Percentiles rank a stretch among this genome's conserved stretches.
phyloP scores from a whole-genome alignment of 225 moss, liverwort and hornwort species.

The Thuidium tamariscinum region DNA sequence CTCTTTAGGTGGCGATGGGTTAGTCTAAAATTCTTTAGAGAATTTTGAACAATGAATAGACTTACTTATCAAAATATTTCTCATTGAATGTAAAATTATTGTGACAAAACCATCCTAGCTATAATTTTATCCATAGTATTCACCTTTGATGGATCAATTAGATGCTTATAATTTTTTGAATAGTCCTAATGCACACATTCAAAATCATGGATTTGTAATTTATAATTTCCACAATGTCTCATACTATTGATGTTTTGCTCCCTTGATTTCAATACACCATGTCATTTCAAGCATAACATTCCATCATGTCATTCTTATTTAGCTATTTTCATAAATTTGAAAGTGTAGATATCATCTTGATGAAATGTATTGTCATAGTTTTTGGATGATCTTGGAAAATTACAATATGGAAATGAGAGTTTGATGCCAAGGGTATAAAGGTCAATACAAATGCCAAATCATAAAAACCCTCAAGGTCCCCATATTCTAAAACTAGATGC shows the following conservation, averaged over 20 bases:
- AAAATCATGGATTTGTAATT: background rate
- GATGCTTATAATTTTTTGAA: background rate
- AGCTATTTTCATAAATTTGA: background rate
- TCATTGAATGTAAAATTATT: background rate
- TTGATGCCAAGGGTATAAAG: background rate
- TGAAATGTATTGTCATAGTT: background rate
- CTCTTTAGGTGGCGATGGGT: too few species aligned
- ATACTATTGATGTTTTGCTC: fast-evolving
- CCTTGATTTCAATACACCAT: background rate
- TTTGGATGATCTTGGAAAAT: fast-evolving
- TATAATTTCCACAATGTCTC: background rate
- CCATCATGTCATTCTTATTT: background rate
- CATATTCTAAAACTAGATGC: background rate
- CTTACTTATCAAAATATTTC: background rate
- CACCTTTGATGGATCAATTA: background rate
- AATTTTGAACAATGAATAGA: background rate
- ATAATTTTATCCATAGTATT: background rate
- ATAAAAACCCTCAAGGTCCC: background rate
- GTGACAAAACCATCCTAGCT: background rate
- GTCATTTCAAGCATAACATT: background rate
- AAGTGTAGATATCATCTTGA: background rate
- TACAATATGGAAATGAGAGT: background rate
- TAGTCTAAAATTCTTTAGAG: background rate
- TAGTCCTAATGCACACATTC: background rate
- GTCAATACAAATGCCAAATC: background rate